Evolutionary conservation across 2,329 filamentous ascomycete genomes (phyloP).

Genomic region (Colletotrichum sp.): DNA sequence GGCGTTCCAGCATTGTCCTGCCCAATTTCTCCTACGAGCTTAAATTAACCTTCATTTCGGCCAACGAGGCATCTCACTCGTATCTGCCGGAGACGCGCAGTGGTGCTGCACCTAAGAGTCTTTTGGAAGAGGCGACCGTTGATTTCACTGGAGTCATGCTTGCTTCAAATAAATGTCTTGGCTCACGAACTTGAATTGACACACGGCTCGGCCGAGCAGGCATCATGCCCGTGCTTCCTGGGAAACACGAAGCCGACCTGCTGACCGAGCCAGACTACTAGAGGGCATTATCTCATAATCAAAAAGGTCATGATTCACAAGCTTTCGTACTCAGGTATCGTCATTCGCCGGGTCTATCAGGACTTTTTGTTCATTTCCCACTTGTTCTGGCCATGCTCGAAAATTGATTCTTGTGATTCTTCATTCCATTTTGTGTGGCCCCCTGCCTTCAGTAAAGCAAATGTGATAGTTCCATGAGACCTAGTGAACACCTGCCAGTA

Average conservation of each 20-base stretch:
- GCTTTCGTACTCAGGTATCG: conserved; percentile 18
- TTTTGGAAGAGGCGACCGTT: too few species aligned
- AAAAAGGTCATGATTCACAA: conserved; percentile 16
- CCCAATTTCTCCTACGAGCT: too few species aligned
- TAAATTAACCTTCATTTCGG: too few species aligned
- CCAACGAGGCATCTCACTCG: too few species aligned
- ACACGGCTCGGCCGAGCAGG: background rate
- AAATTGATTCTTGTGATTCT: conserved; percentile 36
- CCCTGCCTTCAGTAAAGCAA: conserved; percentile 52
- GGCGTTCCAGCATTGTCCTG: too few species aligned
- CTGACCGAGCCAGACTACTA: background rate
- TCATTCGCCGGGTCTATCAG: conserved; percentile 13
- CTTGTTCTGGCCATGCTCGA: conserved; percentile 11
- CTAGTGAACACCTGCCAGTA: conserved; percentile 61
- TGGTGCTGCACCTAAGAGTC: too few species aligned
- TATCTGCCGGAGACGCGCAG: too few species aligned
- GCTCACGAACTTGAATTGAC: background rate
- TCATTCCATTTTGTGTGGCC: conserved; percentile 36
- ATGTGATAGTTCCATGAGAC: conserved; percentile 66
- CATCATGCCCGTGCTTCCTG: background rate
- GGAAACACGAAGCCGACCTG: background rate
- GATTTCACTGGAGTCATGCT: background rate
- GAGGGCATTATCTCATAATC: conserved; percentile 9
- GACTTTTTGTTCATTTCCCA: background rate
- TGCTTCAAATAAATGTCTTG: background rate